Percentiles rank a stretch among this genome's conserved stretches.
phyloP scores from a whole-genome alignment of 2,329 filamentous ascomycete species.

The Fusarium ambrosium region DNA sequence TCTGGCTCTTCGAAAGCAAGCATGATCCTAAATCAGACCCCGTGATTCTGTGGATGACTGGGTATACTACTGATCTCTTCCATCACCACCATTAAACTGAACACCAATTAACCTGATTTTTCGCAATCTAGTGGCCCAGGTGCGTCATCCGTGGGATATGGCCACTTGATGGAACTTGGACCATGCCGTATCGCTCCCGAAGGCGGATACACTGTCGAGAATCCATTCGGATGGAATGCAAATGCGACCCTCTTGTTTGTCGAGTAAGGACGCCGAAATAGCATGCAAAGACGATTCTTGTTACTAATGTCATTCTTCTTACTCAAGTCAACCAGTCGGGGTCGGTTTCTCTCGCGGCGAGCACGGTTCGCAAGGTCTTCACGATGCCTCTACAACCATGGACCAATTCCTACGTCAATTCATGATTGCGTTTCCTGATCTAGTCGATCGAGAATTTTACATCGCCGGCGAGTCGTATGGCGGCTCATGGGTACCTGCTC shows the following conservation, averaged over 20 bases:
- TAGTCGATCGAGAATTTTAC: not conserved
- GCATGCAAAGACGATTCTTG: too few relatives aligned
- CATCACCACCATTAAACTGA: not conserved
- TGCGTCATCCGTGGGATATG: conserved; percentile 9
- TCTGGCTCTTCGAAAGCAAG: conserved; percentile 15
- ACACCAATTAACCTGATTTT: not conserved
- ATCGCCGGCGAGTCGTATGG: conserved; percentile 8
- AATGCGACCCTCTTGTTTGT: conserved; percentile 18
- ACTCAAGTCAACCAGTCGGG: not conserved
- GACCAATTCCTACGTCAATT: conserved; percentile 13
- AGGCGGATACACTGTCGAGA: conserved; percentile 13
- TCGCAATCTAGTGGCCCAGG: not conserved
- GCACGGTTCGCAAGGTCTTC: not conserved
- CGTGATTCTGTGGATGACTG: conserved; percentile 17
- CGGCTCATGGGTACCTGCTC: not conserved
- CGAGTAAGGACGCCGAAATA: not conserved
- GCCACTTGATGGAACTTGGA: conserved; percentile 16
- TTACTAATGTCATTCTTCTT: not conserved
- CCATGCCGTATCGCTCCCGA: conserved; percentile 14
- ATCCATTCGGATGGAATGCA: conserved; percentile 15
- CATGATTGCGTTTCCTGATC: conserved; percentile 1
- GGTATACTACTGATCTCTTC: not conserved
- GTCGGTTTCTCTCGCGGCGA: not conserved
- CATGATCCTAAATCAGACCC: conserved; percentile 7
- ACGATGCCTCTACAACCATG: conserved; percentile 8